Percentiles rank a stretch among this genome's conserved stretches.
phyloP scores from a whole-genome alignment of 768 basidiomycete genomes.

The Tephrocybe sp. region DNA sequence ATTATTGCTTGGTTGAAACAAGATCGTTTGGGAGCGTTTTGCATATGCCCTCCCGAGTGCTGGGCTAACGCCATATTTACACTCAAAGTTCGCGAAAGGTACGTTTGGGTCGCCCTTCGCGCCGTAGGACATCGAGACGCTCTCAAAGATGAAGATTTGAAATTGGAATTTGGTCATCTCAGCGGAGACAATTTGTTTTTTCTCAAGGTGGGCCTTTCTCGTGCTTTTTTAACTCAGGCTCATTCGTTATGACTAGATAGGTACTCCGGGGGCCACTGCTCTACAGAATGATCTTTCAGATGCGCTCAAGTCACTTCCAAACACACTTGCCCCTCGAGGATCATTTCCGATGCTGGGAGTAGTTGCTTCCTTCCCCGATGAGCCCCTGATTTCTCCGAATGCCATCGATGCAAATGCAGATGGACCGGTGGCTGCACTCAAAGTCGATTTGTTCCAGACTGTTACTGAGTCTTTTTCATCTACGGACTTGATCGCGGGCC shows the following conservation, averaged over 20 bases:
- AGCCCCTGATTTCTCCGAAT: neutral
- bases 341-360: neutral
- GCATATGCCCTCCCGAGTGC: neutral
- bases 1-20: constrained; percentile 3
- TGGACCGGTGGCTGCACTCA: neutral
- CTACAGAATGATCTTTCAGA: neutral
- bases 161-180: neutral
- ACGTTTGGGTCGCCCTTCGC: neutral
- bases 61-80: neutral
- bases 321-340: neutral
- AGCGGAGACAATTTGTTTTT: neutral
- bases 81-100: neutral
- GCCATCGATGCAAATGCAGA: neutral
- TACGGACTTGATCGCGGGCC: constrained; percentile 1
- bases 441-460: neutral
- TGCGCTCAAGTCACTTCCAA: neutral
- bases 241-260: neutral
- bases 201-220: neutral
- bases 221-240: no score
- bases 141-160: neutral
- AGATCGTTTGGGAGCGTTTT: constrained; percentile 2
- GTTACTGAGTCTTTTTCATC: neutral
- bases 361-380: neutral
- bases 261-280: no score
- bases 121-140: neutral